phyloP scores from a whole-genome alignment of 345 rosid species.

The Eucalyptus albens region DNA sequence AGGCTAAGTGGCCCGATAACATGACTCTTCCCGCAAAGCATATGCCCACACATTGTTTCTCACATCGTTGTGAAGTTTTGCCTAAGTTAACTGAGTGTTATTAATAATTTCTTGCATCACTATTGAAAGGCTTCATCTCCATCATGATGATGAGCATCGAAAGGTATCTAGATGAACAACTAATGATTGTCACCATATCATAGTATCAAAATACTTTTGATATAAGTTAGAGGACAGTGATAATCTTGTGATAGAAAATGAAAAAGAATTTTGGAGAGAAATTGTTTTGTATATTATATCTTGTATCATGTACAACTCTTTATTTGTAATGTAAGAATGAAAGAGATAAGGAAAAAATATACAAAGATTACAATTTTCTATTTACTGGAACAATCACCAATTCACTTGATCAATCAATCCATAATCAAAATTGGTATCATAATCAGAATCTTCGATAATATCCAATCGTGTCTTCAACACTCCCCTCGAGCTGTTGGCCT shows the following conservation, averaged over 20 bases:
- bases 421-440: too few species aligned
- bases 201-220: neutral
- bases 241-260: too few species aligned
- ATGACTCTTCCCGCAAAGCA: neutral
- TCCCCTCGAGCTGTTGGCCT: rapidly evolving
- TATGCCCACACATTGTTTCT: neutral
- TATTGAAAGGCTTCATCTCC: neutral
- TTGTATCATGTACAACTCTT: too few species aligned
- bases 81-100: neutral
- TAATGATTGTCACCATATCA: rapidly evolving
- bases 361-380: too few species aligned
- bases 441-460: too few species aligned
- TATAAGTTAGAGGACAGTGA: neutral
- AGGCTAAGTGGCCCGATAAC: neutral
- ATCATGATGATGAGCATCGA: neutral
- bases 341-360: too few species aligned
- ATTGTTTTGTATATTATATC: too few species aligned
- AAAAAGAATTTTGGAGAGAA: too few species aligned
- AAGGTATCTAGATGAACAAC: neutral
- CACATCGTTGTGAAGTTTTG: neutral
- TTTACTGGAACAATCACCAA: too few species aligned
- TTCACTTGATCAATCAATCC: too few species aligned
- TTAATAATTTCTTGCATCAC: neutral
- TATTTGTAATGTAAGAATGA: too few species aligned
- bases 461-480: too few species aligned